Evolutionary conservation across 169 alveolate genomes (phyloP), one percentile per base, ranked within the genome.

Genomic region (Perkinsus marinus): DNA sequence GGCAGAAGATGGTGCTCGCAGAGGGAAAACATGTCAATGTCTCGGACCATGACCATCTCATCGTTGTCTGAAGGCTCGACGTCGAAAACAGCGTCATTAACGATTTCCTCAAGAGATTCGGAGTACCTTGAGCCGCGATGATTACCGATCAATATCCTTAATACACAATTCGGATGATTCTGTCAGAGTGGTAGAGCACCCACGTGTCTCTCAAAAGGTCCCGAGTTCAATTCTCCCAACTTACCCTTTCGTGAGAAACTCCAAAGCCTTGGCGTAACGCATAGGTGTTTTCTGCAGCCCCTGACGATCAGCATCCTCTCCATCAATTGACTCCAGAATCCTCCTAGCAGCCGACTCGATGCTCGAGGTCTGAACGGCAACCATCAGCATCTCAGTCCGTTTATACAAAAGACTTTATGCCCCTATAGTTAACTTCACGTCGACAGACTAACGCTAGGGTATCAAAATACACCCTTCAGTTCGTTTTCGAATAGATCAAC

Each of bases 1-100:
- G 95, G 95, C 26, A 93, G 92, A 22, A 93, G 92, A 47, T 93
- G 95, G 38, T 93, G 95, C 89, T 93, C 95, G 57, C 95, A 93
- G 57, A 92, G 69, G 17, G 95, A 93, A 26, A 30, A 13, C 34
- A 93, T 91, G 39, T 39, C 68, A 13, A 93, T 47, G 41, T 79
- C 93, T 39, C 89, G 43, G 17, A 92, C 93, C 26, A 39, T 39
- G 30, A 92, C 90, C 39, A 90, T n/a, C 34, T 46, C 91, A n/a
- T 39, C 39, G 30, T 26, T 19, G 16, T 36, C 91, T 26, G 34
- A 57, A 2, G 79, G 79, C 22, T 57, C 79, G 34, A 57, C 79
- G 34, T 57, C 79, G 22, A 57, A 57, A 57, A 57, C 79, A 57
- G 79, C 79, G 34, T 57, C 79, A 26, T 57, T 57, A 26, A 57